Conservation (phyloP, 2,329 filamentous ascomycete genomes). For the Aspergillus aculeatinus region DNA sequence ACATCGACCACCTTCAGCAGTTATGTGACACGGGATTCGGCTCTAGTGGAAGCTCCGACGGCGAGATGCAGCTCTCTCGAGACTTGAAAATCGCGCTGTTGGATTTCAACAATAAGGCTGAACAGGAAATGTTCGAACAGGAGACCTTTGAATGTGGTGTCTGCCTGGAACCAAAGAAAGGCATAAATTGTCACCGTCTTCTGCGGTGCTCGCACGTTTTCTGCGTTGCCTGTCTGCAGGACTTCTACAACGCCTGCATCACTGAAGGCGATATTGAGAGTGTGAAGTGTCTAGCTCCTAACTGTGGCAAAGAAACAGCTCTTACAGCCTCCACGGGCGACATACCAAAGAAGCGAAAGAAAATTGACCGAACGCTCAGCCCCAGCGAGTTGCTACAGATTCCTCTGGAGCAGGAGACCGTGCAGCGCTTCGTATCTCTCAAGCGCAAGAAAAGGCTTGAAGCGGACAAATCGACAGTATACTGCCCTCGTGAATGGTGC, state of each 20-base stretch:
- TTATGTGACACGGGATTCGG: constrained; percentile 57
- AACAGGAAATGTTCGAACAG: constrained; percentile 72
- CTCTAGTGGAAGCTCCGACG: constrained; percentile 40
- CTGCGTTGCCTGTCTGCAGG: constrained; percentile 79
- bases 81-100: constrained; percentile 67
- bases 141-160: constrained; percentile 86
- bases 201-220: constrained; percentile 87
- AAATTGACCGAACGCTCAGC: constrained; percentile 67
- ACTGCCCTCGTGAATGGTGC: constrained; percentile 90
- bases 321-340: constrained; percentile 16
- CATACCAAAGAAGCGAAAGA: constrained; percentile 51
- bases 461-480: constrained; percentile 85
- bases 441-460: constrained; percentile 93
- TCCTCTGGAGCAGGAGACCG: constrained; percentile 66
- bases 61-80: constrained; percentile 49
- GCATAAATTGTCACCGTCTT: constrained; percentile 75
- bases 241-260: constrained; percentile 88
- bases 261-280: constrained; percentile 75
- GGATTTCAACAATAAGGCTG: constrained; percentile 74
- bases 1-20: constrained; percentile 62
- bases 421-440: constrained; percentile 82
- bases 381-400: constrained; percentile 83
- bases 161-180: constrained; percentile 91
- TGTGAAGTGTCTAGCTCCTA: constrained; percentile 76
- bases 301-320: constrained; percentile 67